Evolutionary conservation across 2,329 filamentous ascomycete genomes (phyloP).

Genomic region (Aspergillus udagawae): DNA sequence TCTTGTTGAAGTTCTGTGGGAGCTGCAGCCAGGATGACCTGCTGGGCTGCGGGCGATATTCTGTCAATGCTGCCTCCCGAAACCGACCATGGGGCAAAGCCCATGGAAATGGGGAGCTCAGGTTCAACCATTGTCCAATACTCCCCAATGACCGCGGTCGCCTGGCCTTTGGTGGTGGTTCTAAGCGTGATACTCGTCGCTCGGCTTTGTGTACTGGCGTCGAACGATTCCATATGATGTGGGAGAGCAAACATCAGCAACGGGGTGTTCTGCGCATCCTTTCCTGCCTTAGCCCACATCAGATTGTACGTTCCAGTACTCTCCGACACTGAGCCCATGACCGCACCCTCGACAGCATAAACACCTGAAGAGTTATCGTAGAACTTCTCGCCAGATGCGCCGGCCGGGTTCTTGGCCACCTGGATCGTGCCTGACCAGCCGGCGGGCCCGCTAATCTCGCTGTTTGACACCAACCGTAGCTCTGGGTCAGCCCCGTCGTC

Average conservation of each 20-base stretch:
- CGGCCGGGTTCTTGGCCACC: conserved; percentile 68
- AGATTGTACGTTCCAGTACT: conserved; percentile 68
- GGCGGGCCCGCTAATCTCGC: conserved; percentile 59
- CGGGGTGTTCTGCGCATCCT: conserved; percentile 48
- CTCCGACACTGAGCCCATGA: conserved; percentile 59
- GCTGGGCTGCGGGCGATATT: conserved; percentile 50
- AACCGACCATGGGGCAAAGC: conserved; percentile 74
- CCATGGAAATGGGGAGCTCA: conserved; percentile 68
- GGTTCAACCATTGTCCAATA: conserved; percentile 74
- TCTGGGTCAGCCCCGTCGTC: conserved; percentile 57
- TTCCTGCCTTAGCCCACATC: conserved; percentile 67
- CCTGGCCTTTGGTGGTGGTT: conserved; percentile 81
- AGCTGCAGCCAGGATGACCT: conserved; percentile 59
- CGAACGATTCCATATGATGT: conserved; percentile 77
- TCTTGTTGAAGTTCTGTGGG: conserved; percentile 71
- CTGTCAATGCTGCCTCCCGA: conserved; percentile 32
- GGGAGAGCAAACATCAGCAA: conserved; percentile 85
- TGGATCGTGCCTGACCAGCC: conserved; percentile 78
- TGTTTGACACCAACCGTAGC: conserved; percentile 65
- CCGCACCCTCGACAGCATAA: conserved; percentile 61
- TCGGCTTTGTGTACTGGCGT: conserved; percentile 49
- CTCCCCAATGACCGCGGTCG: conserved; percentile 67
- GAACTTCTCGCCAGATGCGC: conserved; percentile 56
- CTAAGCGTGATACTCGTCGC: conserved; percentile 59
- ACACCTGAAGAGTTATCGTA: conserved; percentile 74